A percentile compares a stretch with the other conserved stretches of the same genome.
phyloP scores from a whole-genome alignment of 179 eudicot genomes.

The Drosera spatulata region DNA sequence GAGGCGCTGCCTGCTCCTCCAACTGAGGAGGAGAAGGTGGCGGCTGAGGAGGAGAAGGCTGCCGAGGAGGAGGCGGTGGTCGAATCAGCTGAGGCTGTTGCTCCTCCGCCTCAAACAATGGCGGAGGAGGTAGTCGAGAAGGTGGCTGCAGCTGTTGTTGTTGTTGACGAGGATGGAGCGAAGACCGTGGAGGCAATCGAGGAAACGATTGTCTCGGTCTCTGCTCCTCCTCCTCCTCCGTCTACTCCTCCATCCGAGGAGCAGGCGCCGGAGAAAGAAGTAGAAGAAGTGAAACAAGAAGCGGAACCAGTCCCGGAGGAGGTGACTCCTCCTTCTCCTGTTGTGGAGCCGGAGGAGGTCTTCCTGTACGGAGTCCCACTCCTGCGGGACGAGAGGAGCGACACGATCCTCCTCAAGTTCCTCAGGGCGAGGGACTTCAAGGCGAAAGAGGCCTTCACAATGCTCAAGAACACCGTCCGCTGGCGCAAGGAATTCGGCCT shows the following conservation, averaged over 20 bases:
- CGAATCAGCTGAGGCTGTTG: background rate
- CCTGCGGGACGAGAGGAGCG: slow-evolving; percentile 22
- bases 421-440: slow-evolving; percentile 31
- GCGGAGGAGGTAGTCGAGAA: slow-evolving; percentile 4
- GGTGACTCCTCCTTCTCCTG: slow-evolving; percentile 6
- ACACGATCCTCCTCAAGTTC: slow-evolving; percentile 33
- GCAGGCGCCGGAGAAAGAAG: background rate
- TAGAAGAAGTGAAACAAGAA: background rate
- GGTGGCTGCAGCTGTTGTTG: slow-evolving; percentile 6
- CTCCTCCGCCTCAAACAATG: background rate
- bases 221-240: background rate
- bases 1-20: background rate
- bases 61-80: background rate
- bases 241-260: background rate
- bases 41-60: background rate
- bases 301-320: background rate
- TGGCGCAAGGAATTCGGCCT: slow-evolving; percentile 36
- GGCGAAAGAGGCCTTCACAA: slow-evolving; percentile 28
- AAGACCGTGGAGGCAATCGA: slow-evolving; percentile 18
- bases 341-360: slow-evolving; percentile 8
- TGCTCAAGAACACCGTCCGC: slow-evolving; percentile 22
- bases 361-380: slow-evolving; percentile 37
- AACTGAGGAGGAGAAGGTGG: background rate
- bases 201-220: slow-evolving; percentile 19
- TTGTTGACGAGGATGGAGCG: background rate